Conservation (phyloP, 169 alveolate genomes). For the Babesia bovis region DNA sequence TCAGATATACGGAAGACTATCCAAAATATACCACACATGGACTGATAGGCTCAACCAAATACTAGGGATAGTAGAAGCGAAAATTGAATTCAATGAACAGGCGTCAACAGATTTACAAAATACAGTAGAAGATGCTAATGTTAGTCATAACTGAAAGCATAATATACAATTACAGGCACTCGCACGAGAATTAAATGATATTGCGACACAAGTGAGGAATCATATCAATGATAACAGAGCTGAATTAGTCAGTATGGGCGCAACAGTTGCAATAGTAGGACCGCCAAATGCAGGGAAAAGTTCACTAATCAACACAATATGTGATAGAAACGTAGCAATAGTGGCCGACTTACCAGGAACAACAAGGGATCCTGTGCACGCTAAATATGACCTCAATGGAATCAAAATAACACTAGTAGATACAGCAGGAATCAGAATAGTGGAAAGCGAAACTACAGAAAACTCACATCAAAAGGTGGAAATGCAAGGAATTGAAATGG, state of each 20-base stretch:
- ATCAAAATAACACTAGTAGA: conserved; percentile 60
- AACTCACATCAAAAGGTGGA: conserved; percentile 29
- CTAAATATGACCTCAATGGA: conserved; percentile 41
- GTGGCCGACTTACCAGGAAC: conserved; percentile 75
- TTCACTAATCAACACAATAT: conserved; percentile 67
- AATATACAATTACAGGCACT: neutral
- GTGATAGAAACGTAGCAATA: conserved; percentile 63
- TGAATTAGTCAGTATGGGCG: conserved; percentile 47
- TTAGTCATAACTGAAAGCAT: neutral
- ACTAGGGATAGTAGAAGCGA: conserved; percentile 53
- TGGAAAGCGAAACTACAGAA: neutral
- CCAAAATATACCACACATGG: conserved; percentile 42
- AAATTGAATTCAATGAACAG: conserved; percentile 65
- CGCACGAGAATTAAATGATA: neutral
- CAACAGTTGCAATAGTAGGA: conserved; percentile 63
- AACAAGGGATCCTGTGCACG: conserved; percentile 71
- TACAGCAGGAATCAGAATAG: conserved; percentile 67
- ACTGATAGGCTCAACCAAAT: conserved; percentile 22
- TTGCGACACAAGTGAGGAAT: conserved; percentile 28
- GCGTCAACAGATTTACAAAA: conserved; percentile 34
- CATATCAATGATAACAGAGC: conserved; percentile 40
- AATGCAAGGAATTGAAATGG: conserved; percentile 44
- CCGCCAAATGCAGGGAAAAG: conserved; percentile 79
- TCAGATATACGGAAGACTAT: conserved; percentile 17
- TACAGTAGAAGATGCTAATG: conserved; percentile 1